These are phyloP conservation scores for Cymbopogon flexuosus DNA, from an alignment of 202 grass and related monocot species.

Conservation along the genomic window DNA sequence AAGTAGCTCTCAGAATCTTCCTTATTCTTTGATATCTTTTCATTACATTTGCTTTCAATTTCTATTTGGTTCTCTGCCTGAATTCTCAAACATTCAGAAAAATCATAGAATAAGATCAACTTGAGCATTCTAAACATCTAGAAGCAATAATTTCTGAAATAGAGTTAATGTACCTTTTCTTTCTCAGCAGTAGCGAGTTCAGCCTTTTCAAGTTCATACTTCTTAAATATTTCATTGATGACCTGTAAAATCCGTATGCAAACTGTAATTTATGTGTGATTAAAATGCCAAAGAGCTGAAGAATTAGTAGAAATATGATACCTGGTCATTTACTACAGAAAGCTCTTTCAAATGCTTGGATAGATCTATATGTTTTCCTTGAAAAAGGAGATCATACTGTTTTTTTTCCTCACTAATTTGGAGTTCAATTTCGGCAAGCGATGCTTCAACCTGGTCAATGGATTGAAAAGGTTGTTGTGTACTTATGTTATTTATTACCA, in stretches of 20 bases:
- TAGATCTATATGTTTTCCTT: slow-evolving; percentile 85
- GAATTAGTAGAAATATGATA: slow-evolving; percentile 33
- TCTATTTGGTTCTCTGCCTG: slow-evolving; percentile 73
- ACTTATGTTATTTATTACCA: slow-evolving; percentile 16
- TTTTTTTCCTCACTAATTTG: slow-evolving; percentile 71
- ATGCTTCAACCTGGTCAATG: slow-evolving; percentile 55
- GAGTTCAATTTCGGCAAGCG: slow-evolving; percentile 50
- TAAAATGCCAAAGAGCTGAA: neutral
- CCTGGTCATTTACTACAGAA: slow-evolving; percentile 86
- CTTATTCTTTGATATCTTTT: slow-evolving; percentile 69
- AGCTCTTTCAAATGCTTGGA: slow-evolving; percentile 88
- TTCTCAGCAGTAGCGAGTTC: slow-evolving; percentile 73
- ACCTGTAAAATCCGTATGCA: slow-evolving; percentile 50
- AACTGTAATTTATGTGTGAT: slow-evolving; percentile 16
- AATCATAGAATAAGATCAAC: neutral
- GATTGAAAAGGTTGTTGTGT: slow-evolving; percentile 17
- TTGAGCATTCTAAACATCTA: slow-evolving; percentile 10
- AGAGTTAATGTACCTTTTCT: slow-evolving; percentile 53
- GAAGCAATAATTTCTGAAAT: slow-evolving; percentile 7
- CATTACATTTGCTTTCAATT: slow-evolving; percentile 63
- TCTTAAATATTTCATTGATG: slow-evolving; percentile 79
- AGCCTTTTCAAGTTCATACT: slow-evolving; percentile 77
- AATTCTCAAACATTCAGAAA: slow-evolving; percentile 34
- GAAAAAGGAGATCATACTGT: slow-evolving; percentile 79
- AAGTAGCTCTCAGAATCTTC: slow-evolving; percentile 50